Evolutionary conservation across 2,329 filamentous ascomycete species (phyloP), one percentile per base, ranked within the genome.

Genomic region (Fusarium goolgardi): DNA sequence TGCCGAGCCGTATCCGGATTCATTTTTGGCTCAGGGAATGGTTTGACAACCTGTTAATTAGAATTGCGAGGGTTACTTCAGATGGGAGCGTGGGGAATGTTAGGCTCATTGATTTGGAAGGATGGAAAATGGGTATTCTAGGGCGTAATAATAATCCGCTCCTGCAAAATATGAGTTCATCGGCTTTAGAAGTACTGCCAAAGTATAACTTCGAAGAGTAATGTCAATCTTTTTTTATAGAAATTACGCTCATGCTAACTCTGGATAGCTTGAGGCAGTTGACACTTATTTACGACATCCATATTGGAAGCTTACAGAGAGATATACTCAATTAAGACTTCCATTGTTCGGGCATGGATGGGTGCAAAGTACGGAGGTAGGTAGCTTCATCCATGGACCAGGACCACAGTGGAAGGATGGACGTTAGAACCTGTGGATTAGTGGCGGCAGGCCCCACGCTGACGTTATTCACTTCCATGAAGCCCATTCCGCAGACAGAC

Each of bases 1-100:
- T 78, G 74, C 58, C 81, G 80, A 21, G 87, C 85, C 73, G 86
- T 82, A 41, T 81, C 76, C 71, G 85, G 84, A 45, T 85, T 81
- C 80, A 85, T 85, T 35, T 35, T 65, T 35, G 13, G 32, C 35
- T 44, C n/a, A 40, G 15, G 54, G 34, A 46, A 40, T 50, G 51
- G 46, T 43, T 41, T 45, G 32, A 39, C 31, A 52, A 31, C 39
- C 49, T 37, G 32, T 23, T 45, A 45, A 51, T 35, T 41, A 55
- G 12, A 43, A 54, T n/a, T 49, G 46, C 21, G 18, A 60, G 16
- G 49, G n/a, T 35, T 35, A 31, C 23, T 18, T 43, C 43, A 12
- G 50, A 23, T 41, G 52, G 27, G 8, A 53, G 34, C 37, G 56
- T 57, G 59, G 52, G 59, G 57, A 46, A 57, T 41, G 40, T 27